Base-by-base conservation (phyloP, 202 grass and related monocot species). In the Cymbopogon flexuosus region DNA sequence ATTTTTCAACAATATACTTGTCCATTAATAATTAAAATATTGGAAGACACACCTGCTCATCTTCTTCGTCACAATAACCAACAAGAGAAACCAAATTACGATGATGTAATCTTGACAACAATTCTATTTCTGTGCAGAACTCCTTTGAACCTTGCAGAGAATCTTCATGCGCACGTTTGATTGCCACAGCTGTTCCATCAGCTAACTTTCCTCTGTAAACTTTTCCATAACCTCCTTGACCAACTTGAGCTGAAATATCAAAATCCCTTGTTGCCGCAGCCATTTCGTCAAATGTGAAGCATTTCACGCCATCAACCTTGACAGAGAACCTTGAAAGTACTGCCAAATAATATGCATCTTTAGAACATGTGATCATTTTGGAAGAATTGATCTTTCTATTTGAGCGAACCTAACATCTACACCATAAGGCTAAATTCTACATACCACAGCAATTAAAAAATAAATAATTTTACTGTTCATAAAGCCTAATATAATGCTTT, bases 71-170 rank as follows among this genome's bases (percentile, higher is more conserved):
- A 83, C 92, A 98, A 84, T 89, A 98, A 62, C 92, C 96, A 71
- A 95, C 72, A 46, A 98, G 83, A 66, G 96, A 95, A 82, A 98
- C 92, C 43, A 98, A 90, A 80, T 98, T 98, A 62, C 96, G 88
- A 74, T 95, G 96, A 89, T 98, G 96, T 67, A 98, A 84, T 89
- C 96, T 89, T 75, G 96, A 98, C 49, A 98, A 16, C 49, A 98
- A 15, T 52, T 98, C 96, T 76, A 98, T 95, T 87, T 98, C 96
- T 4, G 92, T 95, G 65, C 78, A 95, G 69, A 98, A 98, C 80
- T 98, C 96, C 47, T 87, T 95, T 68, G 96, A 95, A 70, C 96
- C 96, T 82, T 98, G 96, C 49, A 98, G 63, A 45, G 96, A 93
- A 84, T 81, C 88, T 83, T 93, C 88, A 52, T 95, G 88, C 21